Conservation (phyloP, 163 green algal genomes). For the Smithsoniella earleae region DNA sequence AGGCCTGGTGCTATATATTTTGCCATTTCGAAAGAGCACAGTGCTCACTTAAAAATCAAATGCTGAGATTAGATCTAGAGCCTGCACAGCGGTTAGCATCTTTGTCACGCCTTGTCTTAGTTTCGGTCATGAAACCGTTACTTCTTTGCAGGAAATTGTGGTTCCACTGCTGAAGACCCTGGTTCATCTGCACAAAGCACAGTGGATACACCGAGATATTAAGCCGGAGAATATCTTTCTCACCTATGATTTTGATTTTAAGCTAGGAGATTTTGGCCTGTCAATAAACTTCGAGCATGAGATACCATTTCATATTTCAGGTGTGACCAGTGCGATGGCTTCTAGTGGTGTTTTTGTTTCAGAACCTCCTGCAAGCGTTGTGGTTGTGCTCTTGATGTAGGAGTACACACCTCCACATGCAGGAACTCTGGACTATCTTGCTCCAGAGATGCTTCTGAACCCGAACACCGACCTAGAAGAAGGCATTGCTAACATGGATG, state of each 20-base stretch:
- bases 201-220: constrained; percentile 38
- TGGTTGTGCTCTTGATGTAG: neutral
- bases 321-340: neutral
- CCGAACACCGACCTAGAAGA: constrained; percentile 49
- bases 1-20: too few relatives aligned
- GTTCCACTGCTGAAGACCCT: constrained; percentile 6
- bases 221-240: constrained; percentile 79
- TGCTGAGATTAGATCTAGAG: neutral
- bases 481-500: constrained; percentile 22
- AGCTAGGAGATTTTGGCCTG: constrained; percentile 61
- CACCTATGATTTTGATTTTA: constrained; percentile 40
- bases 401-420: constrained; percentile 33
- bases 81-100: too few relatives aligned
- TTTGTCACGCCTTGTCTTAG: neutral
- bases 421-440: constrained; percentile 65
- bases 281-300: constrained; percentile 50
- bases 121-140: neutral
- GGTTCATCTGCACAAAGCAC: neutral
- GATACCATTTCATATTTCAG: constrained; percentile 42
- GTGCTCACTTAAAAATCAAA: neutral
- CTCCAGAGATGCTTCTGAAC: constrained; percentile 52
- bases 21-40: neutral
- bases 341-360: neutral
- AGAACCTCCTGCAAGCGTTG: too few relatives aligned
- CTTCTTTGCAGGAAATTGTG: constrained; percentile 29